Evolutionary conservation across 2,329 filamentous ascomycete genomes (phyloP).

Genomic region (Neonectria neomacrospora): DNA sequence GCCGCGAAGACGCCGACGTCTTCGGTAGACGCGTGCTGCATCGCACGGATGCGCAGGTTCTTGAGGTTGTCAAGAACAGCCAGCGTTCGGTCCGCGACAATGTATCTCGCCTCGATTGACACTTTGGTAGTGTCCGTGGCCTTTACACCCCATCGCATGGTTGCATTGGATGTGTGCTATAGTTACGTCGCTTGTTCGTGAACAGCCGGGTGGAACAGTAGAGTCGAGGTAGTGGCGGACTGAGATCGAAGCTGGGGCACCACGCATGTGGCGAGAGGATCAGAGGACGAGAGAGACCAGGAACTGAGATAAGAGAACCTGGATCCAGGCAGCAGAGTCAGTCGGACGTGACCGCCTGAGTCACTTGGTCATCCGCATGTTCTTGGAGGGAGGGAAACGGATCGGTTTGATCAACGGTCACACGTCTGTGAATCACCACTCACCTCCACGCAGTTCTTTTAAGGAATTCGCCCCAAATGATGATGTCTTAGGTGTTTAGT

Average conservation of each 20-base stretch:
- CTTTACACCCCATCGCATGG: slow-evolving; percentile 24
- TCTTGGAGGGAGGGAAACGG: not conserved
- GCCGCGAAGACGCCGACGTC: slow-evolving; percentile 12
- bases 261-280: not conserved
- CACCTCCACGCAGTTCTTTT: not conserved
- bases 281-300: not conserved
- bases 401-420: not conserved
- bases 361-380: not conserved
- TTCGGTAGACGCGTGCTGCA: slow-evolving; percentile 14
- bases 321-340: not conserved
- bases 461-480: not conserved
- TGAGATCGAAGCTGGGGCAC: not conserved
- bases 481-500: not conserved
- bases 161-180: not conserved
- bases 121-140: slow-evolving; percentile 32
- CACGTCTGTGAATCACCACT: not conserved
- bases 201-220: not conserved
- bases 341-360: not conserved
- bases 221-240: not conserved
- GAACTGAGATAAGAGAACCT: not conserved
- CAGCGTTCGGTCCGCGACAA: slow-evolving; percentile 22
- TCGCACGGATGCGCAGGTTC: slow-evolving; percentile 16
- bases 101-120: slow-evolving; percentile 24
- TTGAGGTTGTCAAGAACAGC: slow-evolving; percentile 15
- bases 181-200: not conserved